A percentile compares a stretch with the other conserved stretches of the same genome.
These are phyloP conservation scores for Thielaviopsis populi DNA, from an alignment of 2,329 filamentous ascomycete genomes.

Conservation along the genomic window DNA sequence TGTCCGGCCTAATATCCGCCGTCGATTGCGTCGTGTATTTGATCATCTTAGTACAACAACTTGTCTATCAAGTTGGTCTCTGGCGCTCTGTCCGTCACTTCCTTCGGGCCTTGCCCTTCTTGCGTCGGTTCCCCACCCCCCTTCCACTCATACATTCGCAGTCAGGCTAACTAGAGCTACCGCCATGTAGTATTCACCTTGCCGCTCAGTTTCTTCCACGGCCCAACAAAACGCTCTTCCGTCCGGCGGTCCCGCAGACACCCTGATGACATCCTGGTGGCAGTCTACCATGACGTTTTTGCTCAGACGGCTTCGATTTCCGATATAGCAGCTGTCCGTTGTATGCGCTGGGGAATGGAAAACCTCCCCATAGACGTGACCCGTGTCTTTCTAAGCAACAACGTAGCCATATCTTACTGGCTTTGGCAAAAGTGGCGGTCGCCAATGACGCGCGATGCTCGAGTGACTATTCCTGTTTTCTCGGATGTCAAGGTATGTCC, in stretches of 20 bases:
- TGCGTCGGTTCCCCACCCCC: slow-evolving; percentile 35
- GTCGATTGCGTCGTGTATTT: slow-evolving; percentile 12
- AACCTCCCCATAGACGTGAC: slow-evolving; percentile 53
- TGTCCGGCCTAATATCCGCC: neutral
- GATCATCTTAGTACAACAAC: slow-evolving; percentile 11
- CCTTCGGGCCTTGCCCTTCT: slow-evolving; percentile 46
- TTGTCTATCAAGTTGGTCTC: slow-evolving; percentile 12
- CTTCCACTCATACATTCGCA: neutral
- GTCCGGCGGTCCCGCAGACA: slow-evolving; percentile 11
- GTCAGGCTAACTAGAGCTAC: slow-evolving; percentile 10
- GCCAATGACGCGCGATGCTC: slow-evolving; percentile 42
- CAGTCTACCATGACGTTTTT: slow-evolving; percentile 30
- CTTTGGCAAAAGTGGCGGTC: slow-evolving; percentile 51
- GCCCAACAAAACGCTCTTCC: slow-evolving; percentile 7
- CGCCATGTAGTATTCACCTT: slow-evolving; percentile 8
- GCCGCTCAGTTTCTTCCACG: slow-evolving; percentile 8
- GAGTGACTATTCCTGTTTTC: slow-evolving; percentile 43
- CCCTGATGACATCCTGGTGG: slow-evolving; percentile 13
- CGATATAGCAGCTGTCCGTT: slow-evolving; percentile 63
- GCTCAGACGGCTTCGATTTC: slow-evolving; percentile 56
- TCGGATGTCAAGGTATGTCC: slow-evolving; percentile 27
- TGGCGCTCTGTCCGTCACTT: slow-evolving; percentile 1
- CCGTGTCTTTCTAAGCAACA: slow-evolving; percentile 62
- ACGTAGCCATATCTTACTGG: slow-evolving; percentile 58
- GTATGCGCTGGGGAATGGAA: slow-evolving; percentile 63